Percentiles rank a stretch among this genome's conserved stretches.
Conservation (phyloP, 2,329 filamentous ascomycete species). For the Grosmannia clavigera region DNA sequence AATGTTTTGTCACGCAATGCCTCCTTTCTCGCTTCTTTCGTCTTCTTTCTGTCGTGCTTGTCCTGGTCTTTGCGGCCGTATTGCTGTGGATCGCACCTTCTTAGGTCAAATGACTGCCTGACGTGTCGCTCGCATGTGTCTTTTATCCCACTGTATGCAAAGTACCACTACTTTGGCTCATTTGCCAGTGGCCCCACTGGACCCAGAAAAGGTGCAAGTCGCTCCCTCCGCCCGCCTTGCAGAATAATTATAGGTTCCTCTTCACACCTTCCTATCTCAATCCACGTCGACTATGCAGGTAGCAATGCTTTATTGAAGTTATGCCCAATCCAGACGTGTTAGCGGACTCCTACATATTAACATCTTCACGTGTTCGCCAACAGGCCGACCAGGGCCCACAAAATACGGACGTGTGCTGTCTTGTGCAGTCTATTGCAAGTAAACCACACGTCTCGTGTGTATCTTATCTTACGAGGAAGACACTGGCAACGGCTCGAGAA, state of each 20-base stretch:
- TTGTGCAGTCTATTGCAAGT: background rate
- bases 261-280: background rate
- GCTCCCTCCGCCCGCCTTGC: too few relatives aligned
- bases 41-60: background rate
- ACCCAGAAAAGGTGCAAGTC: background rate
- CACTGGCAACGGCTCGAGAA: too few relatives aligned
- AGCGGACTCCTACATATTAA: background rate
- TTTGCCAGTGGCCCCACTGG: background rate
- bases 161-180: background rate
- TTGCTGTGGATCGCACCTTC: slow-evolving; percentile 2
- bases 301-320: background rate
- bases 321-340: background rate
- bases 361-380: background rate
- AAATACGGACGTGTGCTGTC: background rate
- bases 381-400: background rate
- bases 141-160: background rate
- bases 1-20: too few relatives aligned
- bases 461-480: too few relatives aligned
- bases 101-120: background rate
- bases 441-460: background rate
- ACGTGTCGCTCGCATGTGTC: background rate
- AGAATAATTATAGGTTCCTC: too few relatives aligned
- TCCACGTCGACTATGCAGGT: background rate
- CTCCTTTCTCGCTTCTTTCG: background rate
- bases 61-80: background rate